phyloP scores from a whole-genome alignment of 73 alveolate genomes.

The Paramecium primaurelia region DNA sequence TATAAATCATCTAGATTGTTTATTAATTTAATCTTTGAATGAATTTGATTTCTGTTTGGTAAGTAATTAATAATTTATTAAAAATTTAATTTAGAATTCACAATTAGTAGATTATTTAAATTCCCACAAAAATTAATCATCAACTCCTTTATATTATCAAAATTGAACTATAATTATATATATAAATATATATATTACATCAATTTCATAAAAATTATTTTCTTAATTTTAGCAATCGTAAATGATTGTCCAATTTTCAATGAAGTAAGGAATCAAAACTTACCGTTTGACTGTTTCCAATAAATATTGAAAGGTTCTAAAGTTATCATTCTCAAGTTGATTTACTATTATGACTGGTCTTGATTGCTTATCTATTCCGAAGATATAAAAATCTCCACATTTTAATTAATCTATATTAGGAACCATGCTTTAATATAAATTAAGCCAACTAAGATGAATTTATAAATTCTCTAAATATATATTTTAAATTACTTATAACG shows the following conservation, averaged over 20 bases:
- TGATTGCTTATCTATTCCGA: constrained; percentile 3
- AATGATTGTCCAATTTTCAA: constrained; percentile 34
- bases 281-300: background rate
- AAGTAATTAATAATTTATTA: background rate
- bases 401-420: background rate
- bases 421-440: background rate
- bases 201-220: background rate
- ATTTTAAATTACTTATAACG: background rate
- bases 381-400: background rate
- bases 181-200: background rate
- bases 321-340: background rate
- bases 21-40: background rate
- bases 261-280: background rate
- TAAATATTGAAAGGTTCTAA: background rate
- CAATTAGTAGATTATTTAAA: background rate
- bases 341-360: background rate
- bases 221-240: background rate
- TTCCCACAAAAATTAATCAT: constrained; percentile 44
- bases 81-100: background rate
- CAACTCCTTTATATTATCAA: background rate
- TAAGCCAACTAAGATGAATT: constrained; percentile 25
- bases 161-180: background rate
- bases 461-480: background rate
- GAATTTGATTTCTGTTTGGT: background rate
- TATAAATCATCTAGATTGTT: background rate